Percentiles rank a stretch among this genome's conserved stretches.
These are phyloP conservation scores for Botrytis pseudocinerea DNA, from an alignment of 2,329 filamentous ascomycete genomes.

Conservation along the genomic window DNA sequence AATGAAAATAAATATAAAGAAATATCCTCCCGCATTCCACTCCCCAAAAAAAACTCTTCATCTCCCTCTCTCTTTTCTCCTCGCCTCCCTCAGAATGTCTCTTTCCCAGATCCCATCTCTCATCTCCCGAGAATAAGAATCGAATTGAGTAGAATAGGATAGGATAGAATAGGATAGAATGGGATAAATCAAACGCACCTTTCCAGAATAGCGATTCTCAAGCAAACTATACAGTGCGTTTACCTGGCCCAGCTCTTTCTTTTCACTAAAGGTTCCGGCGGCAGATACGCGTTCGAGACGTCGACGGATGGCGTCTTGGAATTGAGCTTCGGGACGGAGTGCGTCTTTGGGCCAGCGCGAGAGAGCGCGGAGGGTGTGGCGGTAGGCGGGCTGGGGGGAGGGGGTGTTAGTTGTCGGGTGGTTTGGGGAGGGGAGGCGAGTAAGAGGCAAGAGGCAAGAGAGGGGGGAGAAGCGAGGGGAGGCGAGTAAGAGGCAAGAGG, in stretches of 20 bases:
- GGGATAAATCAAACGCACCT: constrained; percentile 43
- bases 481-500: not conserved
- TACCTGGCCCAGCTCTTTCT: constrained; percentile 55
- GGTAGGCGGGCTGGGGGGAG: constrained; percentile 45
- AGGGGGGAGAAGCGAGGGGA: too few species aligned
- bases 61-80: not conserved
- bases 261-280: constrained; percentile 42
- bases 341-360: constrained; percentile 64
- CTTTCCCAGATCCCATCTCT: too few species aligned
- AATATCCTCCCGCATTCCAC: too few species aligned
- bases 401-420: not conserved
- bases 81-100: not conserved
- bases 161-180: too few species aligned
- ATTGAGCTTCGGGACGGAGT: constrained; percentile 62
- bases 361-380: constrained; percentile 52
- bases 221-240: constrained; percentile 61
- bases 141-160: too few species aligned
- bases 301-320: constrained; percentile 56
- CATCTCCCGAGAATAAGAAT: too few species aligned
- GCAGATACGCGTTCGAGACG: constrained; percentile 45
- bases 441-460: not conserved
- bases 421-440: not conserved
- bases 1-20: too few species aligned
- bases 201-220: constrained; percentile 58
- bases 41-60: too few species aligned